Evolutionary conservation across 2,329 filamentous ascomycete genomes (phyloP).

Genomic region (Fusarium miscanthi): DNA sequence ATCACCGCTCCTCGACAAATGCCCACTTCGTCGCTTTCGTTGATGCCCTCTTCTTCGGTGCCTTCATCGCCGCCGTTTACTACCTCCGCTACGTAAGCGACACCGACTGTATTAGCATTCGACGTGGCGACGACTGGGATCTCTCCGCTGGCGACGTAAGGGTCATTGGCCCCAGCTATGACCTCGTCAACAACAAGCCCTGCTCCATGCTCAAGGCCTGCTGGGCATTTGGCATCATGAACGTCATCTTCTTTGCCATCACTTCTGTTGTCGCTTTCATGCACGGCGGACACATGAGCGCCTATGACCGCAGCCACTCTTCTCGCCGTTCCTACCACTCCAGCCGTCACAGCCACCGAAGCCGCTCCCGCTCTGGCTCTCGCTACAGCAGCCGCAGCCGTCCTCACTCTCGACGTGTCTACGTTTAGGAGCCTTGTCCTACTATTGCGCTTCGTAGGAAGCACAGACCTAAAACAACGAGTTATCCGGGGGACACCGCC

Average conservation of each 20-base stretch:
- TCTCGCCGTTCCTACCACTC: constrained; percentile 51
- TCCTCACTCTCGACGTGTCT: constrained; percentile 61
- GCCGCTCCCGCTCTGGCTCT: constrained; percentile 51
- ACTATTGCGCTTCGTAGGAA: not conserved
- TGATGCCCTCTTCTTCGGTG: constrained; percentile 71
- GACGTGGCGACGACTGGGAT: constrained; percentile 60
- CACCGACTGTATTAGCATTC: constrained; percentile 75
- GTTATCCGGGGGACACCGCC: not conserved
- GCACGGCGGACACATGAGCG: constrained; percentile 64
- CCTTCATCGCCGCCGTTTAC: constrained; percentile 72
- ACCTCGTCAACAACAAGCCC: constrained; percentile 73
- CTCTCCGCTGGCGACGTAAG: constrained; percentile 70
- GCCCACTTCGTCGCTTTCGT: constrained; percentile 70
- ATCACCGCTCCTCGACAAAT: constrained; percentile 71
- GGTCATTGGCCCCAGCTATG: constrained; percentile 62
- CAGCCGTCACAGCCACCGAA: constrained; percentile 56
- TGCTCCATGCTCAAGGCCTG: constrained; percentile 93
- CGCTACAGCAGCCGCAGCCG: constrained; percentile 58
- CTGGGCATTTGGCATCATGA: constrained; percentile 93
- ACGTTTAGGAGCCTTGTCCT: constrained; percentile 52
- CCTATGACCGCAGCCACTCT: constrained; percentile 50
- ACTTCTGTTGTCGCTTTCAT: constrained; percentile 77
- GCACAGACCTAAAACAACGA: constrained; percentile 5
- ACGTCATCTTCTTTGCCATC: constrained; percentile 81
- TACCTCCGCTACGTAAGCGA: constrained; percentile 67